Conservation (phyloP, 768 basidiomycete species). For the Psilocybe cubensis region DNA sequence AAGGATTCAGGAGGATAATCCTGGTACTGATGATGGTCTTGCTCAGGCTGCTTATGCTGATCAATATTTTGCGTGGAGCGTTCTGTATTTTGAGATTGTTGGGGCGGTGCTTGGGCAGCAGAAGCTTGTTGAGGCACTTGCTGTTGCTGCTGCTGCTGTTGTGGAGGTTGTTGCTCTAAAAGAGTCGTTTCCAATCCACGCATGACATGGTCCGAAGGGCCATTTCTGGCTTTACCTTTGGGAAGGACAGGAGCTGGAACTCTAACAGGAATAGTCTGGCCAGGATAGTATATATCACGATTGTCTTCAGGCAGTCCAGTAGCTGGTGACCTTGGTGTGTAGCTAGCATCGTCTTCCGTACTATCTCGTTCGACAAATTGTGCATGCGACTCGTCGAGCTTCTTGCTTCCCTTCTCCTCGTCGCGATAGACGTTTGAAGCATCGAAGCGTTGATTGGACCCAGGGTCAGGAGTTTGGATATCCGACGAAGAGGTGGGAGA, state of each 20-base stretch:
- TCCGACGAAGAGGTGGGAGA: slow-evolving; percentile 62
- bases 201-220: slow-evolving; percentile 64
- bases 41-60: slow-evolving; percentile 17
- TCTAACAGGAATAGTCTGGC: slow-evolving; percentile 22
- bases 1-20: slow-evolving; percentile 19
- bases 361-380: slow-evolving; percentile 40
- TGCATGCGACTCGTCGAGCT: slow-evolving; percentile 29
- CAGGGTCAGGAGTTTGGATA: slow-evolving; percentile 51
- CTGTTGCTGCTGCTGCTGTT: slow-evolving; percentile 25
- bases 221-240: slow-evolving; percentile 55
- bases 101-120: slow-evolving; percentile 17
- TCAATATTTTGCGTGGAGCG: slow-evolving; percentile 24
- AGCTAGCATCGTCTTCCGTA: slow-evolving; percentile 56
- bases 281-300: slow-evolving; percentile 30
- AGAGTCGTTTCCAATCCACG: slow-evolving; percentile 60
- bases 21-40: slow-evolving; percentile 24
- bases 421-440: slow-evolving; percentile 35
- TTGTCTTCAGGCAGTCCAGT: slow-evolving; percentile 55
- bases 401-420: slow-evolving; percentile 36
- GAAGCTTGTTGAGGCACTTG: slow-evolving; percentile 15
- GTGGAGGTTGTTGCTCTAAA: slow-evolving; percentile 37
- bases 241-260: slow-evolving; percentile 30
- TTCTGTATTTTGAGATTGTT: slow-evolving; percentile 18
- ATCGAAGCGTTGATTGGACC: slow-evolving; percentile 23
- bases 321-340: slow-evolving; percentile 72